Base-by-base conservation (phyloP, 2,329 filamentous ascomycete genomes). In the Zymoseptoria crescenta region DNA sequence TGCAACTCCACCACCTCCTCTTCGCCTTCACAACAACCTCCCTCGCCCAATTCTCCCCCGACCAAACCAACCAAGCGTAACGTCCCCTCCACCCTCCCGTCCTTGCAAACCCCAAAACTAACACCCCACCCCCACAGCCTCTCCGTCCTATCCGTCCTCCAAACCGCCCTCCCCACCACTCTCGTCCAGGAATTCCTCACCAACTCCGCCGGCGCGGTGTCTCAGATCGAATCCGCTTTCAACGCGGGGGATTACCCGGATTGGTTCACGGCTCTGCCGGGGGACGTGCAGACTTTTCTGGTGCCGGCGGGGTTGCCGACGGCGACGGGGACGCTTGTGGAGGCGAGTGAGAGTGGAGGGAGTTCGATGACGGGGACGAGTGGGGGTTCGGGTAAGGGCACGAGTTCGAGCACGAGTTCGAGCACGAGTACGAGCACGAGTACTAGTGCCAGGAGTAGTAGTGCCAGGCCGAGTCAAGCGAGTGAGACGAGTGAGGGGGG, bases 251-350 rank as follows among this genome's bases (percentile, higher is more conserved):
- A 72, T 29, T 75, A 74, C 19, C 77, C 78, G 19, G 61, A 68
- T 3, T 80, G 78, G 78, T 79, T 76, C 69, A 67, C 72, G 8
- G 71, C 74, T 8, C 73, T 80, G 3, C 78, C 78, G 6, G 65
- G 72, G 51, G 75, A 76, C 57, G 72, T 80, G 52, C 73, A 79
- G 71, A 74, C 68, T 52, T 74, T 74, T 61, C 70, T 80, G 52
- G 66, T 76, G 27, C 65, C 72, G 21, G 56, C 62, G 29, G 62
- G 56, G 35, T 45, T 57, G 60, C 30, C 64, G 2, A 58, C 67
- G 28, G 58, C 65, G 19, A 69, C 67, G 59, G 63, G 63, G 8
- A 64, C 62, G 13, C 35, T 45, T 45, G 35, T 45, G 35, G 35
- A 45, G 35, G 24, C 24, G 24, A 24, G 24, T 24, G 24, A 24